A percentile compares a stretch with the other conserved stretches of the same genome.
These are phyloP conservation scores for Viridothelium virens DNA, from an alignment of 495 filamentous ascomycete species.

Conservation along the genomic window DNA sequence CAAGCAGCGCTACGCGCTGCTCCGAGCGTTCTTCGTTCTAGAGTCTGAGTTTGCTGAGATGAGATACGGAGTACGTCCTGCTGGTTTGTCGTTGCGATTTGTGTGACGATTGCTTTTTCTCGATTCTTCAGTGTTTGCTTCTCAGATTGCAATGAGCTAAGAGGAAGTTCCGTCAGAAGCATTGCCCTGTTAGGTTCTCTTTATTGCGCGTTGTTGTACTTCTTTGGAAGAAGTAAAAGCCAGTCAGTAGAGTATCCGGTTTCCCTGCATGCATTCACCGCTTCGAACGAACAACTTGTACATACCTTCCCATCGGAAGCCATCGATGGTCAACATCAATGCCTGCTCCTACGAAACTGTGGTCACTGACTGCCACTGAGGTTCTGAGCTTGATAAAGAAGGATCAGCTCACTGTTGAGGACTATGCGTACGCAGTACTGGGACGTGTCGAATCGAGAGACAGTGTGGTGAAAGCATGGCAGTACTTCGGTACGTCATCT, in stretches of 20 bases:
- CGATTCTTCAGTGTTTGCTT: not conserved
- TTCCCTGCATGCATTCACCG: not conserved
- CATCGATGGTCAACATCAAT: not conserved
- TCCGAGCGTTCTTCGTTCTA: too few species aligned
- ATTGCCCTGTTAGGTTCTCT: not conserved
- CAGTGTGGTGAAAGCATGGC: conserved; percentile 46
- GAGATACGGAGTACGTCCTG: not conserved
- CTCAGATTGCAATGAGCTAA: not conserved
- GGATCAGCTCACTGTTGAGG: conserved; percentile 39
- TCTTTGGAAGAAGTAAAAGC: not conserved
- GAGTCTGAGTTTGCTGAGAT: too few species aligned
- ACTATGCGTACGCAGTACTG: conserved; percentile 48
- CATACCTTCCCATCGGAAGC: not conserved
- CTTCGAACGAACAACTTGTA: not conserved
- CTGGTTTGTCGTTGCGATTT: not conserved
- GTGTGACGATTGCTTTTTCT: not conserved
- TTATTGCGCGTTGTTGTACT: not conserved
- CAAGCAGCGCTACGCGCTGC: too few species aligned
- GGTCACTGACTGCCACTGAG: conserved; percentile 35
- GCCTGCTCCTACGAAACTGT: not conserved
- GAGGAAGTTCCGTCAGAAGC: not conserved
- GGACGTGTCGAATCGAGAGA: conserved; percentile 44
- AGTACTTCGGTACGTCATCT: conserved; percentile 35
- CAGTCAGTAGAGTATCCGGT: not conserved
- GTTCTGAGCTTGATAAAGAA: conserved; percentile 33